Evolutionary conservation across 768 basidiomycete species (phyloP).

Genomic region (Tulasnella sp.): DNA sequence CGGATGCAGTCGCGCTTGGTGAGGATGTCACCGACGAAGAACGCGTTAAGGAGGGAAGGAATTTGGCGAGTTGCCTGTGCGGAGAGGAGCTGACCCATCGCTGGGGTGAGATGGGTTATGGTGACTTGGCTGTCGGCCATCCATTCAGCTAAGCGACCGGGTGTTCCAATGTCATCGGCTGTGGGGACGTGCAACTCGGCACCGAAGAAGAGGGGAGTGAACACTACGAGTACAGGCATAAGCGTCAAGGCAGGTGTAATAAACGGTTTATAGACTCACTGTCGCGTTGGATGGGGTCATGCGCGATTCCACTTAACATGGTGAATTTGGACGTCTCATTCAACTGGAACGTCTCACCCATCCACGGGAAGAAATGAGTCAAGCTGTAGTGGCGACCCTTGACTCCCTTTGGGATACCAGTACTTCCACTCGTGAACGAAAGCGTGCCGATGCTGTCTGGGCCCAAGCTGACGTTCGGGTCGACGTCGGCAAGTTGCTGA

Average conservation of each 20-base stretch:
- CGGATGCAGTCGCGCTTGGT: constrained; percentile 97
- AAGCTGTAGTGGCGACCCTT: constrained; percentile 88
- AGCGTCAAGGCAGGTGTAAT: background rate
- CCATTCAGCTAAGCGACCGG: constrained; percentile 95
- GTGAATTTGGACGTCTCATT: constrained; percentile 76
- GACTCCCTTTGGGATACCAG: constrained; percentile 98
- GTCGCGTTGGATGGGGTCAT: constrained; percentile 97
- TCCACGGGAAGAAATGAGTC: constrained; percentile 99
- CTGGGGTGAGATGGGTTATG: constrained; percentile 95
- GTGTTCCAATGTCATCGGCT: constrained; percentile 92
- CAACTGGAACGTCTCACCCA: constrained; percentile 80
- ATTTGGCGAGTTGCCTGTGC: constrained; percentile 78
- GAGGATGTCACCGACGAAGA: constrained; percentile 98
- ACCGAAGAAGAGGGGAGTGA: constrained; percentile 96
- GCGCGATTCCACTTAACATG: constrained; percentile 97
- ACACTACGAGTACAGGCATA: constrained; percentile 49
- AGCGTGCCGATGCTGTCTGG: constrained; percentile 92
- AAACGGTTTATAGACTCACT: constrained; percentile 53
- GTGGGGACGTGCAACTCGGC: constrained; percentile 94
- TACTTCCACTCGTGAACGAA: constrained; percentile 95
- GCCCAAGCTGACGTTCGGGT: constrained; percentile 79
- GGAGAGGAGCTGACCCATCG: constrained; percentile 97
- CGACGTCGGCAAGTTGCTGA: constrained; percentile 49
- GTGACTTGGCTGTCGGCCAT: constrained; percentile 89
- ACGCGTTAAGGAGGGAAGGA: constrained; percentile 78